Conservation (phyloP, 148 eudicot species). For the Simmondsia chinensis region DNA sequence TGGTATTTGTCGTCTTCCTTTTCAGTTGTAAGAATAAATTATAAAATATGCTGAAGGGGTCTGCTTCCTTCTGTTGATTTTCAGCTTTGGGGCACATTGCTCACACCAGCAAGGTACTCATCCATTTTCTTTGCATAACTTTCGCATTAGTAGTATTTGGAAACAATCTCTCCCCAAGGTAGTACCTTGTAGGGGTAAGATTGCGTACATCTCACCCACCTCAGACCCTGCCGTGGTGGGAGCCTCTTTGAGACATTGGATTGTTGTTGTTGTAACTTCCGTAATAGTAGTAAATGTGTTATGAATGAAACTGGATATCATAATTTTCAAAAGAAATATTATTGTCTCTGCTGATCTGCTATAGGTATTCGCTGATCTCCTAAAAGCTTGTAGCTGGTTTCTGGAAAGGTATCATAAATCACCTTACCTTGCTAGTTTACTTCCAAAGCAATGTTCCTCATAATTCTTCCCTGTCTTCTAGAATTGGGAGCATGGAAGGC, state of each 20-base stretch:
- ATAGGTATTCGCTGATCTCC: too few species aligned
- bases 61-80: slow-evolving; percentile 27
- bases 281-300: background rate
- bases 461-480: slow-evolving; percentile 16
- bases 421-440: too few species aligned
- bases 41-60: slow-evolving; percentile 6
- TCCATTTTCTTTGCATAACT: too few species aligned
- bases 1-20: background rate
- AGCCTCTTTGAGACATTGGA: background rate
- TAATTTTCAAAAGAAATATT: background rate
- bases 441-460: too few species aligned
- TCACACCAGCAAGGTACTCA: slow-evolving; percentile 65
- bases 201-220: background rate
- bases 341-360: background rate
- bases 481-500: slow-evolving; percentile 67
- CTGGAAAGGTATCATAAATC: too few species aligned
- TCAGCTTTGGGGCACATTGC: slow-evolving; percentile 80
- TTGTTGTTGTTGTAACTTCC: background rate
- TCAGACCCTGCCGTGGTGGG: background rate
- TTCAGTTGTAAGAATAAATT: background rate
- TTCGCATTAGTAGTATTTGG: too few species aligned
- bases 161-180: background rate
- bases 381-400: too few species aligned
- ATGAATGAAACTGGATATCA: background rate
- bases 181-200: background rate